A percentile compares a stretch with the other conserved stretches of the same genome.
Evolutionary conservation across 2,329 filamentous ascomycete genomes (phyloP).

Genomic region (Graphilbum ipis-grandicollis): DNA sequence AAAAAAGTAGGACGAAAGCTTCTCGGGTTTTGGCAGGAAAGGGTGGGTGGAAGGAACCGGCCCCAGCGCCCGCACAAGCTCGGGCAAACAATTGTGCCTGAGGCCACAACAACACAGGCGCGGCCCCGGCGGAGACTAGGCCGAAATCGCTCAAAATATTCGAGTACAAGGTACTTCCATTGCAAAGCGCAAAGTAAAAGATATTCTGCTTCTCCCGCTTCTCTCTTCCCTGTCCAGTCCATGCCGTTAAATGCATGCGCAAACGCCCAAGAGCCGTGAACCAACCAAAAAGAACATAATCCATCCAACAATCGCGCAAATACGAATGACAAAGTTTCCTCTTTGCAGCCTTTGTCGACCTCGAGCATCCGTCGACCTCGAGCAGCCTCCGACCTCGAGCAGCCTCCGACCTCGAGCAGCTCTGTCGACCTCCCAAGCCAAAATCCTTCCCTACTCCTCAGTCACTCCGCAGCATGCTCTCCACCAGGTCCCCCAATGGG

Average conservation of each 20-base stretch:
- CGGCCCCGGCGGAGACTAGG: background rate
- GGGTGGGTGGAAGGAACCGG: conserved; percentile 9
- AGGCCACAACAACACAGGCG: conserved; percentile 18
- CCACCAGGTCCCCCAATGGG: conserved; percentile 83
- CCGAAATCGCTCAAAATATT: background rate
- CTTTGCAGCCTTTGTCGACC: too few relatives aligned
- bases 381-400: too few relatives aligned
- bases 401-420: too few relatives aligned
- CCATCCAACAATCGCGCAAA: too few relatives aligned
- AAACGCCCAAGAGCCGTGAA: too few relatives aligned
- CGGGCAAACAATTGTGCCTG: conserved; percentile 20
- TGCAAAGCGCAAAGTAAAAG: too few relatives aligned
- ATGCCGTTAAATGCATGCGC: background rate
- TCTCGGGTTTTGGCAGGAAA: conserved; percentile 14
- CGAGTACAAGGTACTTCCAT: background rate
- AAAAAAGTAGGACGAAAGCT: conserved; percentile 4
- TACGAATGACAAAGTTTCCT: too few relatives aligned
- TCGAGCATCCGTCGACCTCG: too few relatives aligned
- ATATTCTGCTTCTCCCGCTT: background rate
- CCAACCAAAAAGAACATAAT: background rate
- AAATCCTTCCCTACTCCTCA: too few relatives aligned
- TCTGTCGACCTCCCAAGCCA: too few relatives aligned
- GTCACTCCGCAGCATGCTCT: conserved; percentile 94
- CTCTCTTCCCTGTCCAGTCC: too few relatives aligned
- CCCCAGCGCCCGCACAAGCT: conserved; percentile 19